Conservation (phyloP, 2,329 filamentous ascomycete genomes). For the Hymenoscyphus infarciens region DNA sequence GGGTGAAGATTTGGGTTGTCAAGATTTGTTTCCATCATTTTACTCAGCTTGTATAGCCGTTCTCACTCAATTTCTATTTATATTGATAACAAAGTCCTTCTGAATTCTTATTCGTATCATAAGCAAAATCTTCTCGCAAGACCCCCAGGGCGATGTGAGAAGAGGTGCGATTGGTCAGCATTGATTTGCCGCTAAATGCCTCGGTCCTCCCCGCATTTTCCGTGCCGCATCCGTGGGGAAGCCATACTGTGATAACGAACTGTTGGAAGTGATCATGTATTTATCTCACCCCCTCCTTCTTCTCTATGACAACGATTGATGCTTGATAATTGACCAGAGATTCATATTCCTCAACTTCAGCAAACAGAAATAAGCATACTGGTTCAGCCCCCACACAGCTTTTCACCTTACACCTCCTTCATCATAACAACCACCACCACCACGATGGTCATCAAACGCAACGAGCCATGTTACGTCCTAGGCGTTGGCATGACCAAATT, state of each 20-base stretch:
- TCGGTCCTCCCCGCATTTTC: neutral
- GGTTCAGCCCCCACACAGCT: too few relatives aligned
- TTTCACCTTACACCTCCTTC: neutral
- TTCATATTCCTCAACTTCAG: neutral
- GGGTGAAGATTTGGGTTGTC: too few relatives aligned
- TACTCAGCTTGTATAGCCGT: too few relatives aligned
- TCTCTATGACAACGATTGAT: neutral
- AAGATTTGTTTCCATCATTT: neutral
- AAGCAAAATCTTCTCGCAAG: neutral
- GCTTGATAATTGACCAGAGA: neutral
- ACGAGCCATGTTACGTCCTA: slow-evolving; percentile 70
- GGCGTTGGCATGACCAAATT: slow-evolving; percentile 99
- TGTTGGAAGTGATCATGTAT: neutral
- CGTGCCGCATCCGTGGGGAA: neutral
- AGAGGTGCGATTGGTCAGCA: neutral
- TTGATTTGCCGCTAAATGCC: neutral
- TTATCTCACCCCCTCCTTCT: neutral
- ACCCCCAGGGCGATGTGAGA: neutral
- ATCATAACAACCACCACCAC: neutral
- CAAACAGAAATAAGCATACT: neutral
- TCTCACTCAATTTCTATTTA: neutral
- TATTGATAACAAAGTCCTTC: neutral
- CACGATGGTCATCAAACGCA: slow-evolving; percentile 30
- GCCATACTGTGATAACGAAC: neutral
- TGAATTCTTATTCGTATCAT: too few relatives aligned